Percentiles rank a stretch among this genome's conserved stretches.
phyloP scores from a whole-genome alignment of 441 rosid species.

The Geranium incanum region DNA sequence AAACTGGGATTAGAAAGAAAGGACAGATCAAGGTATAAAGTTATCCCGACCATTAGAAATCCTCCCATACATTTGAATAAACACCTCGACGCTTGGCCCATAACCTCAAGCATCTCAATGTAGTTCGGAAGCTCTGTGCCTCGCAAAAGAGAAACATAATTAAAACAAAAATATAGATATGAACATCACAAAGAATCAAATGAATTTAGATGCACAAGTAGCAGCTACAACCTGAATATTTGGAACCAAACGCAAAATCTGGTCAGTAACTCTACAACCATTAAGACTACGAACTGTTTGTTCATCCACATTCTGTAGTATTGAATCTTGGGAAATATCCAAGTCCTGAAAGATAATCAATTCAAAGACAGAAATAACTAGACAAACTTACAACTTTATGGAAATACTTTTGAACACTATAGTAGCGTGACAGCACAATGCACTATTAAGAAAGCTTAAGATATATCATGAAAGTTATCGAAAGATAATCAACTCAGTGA shows the following conservation, averaged over 20 bases:
- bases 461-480: slow-evolving; percentile 25
- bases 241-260: slow-evolving; percentile 90
- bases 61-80: slow-evolving; percentile 73
- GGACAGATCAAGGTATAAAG: slow-evolving; percentile 12
- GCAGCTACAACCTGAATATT: slow-evolving; percentile 66
- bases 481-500: slow-evolving; percentile 11
- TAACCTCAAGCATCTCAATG: slow-evolving; percentile 86
- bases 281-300: slow-evolving; percentile 97
- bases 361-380: not conserved
- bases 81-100: slow-evolving; percentile 98
- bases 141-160: slow-evolving; percentile 21
- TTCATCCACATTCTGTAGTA: slow-evolving; percentile 85
- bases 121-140: slow-evolving; percentile 71
- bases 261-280: slow-evolving; percentile 99
- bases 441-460: not conserved
- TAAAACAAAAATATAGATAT: slow-evolving; percentile 13
- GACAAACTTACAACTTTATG: not conserved
- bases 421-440: not conserved
- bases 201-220: slow-evolving; percentile 8
- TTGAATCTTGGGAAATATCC: slow-evolving; percentile 84
- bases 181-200: not conserved
- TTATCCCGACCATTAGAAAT: slow-evolving; percentile 10
- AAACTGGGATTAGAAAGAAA: not conserved
- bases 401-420: not conserved
- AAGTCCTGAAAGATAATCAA: slow-evolving; percentile 52